These are phyloP conservation scores for Sporopachydermia lactativora DNA, from an alignment of 805 yeast genomes.

Conservation along the genomic window DNA sequence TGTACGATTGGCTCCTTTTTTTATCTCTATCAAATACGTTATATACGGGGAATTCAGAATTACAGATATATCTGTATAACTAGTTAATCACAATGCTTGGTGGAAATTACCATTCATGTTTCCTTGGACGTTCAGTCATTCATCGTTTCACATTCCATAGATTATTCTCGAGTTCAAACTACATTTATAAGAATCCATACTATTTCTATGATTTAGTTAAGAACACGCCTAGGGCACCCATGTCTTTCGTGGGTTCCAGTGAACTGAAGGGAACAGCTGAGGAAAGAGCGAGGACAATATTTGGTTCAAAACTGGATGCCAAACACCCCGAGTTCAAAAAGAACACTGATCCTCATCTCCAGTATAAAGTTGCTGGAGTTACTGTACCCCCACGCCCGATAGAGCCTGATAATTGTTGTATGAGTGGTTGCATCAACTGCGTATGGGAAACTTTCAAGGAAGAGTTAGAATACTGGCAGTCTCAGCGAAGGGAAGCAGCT, in stretches of 20 bases:
- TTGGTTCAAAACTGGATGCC: constrained; percentile 1
- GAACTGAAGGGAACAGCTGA: constrained; percentile 3
- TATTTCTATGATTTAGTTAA: constrained; percentile 13
- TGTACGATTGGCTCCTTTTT: no score
- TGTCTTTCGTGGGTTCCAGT: constrained; percentile 1
- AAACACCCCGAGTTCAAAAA: background rate
- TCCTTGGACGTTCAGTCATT: no score
- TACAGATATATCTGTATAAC: no score
- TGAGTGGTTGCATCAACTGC: constrained; percentile 94
- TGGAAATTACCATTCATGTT: no score
- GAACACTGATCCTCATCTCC: constrained; percentile 13
- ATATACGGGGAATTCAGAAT: no score
- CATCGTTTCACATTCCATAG: no score
- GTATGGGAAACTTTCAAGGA: constrained; percentile 93
- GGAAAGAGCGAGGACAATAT: constrained; percentile 2
- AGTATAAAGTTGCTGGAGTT: constrained; percentile 41
- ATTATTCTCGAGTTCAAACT: no score
- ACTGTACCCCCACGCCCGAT: constrained; percentile 69
- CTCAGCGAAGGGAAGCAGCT: constrained; percentile 43
- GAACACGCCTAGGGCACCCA: constrained; percentile 9
- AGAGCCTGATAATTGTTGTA: constrained; percentile 94
- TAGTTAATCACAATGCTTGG: no score
- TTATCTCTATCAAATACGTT: no score
- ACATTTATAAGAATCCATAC: constrained; percentile 15
- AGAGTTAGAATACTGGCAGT: constrained; percentile 75